phyloP scores from a whole-genome alignment of 1,284 basidiomycete genomes.

The Caloboletus firmus region DNA sequence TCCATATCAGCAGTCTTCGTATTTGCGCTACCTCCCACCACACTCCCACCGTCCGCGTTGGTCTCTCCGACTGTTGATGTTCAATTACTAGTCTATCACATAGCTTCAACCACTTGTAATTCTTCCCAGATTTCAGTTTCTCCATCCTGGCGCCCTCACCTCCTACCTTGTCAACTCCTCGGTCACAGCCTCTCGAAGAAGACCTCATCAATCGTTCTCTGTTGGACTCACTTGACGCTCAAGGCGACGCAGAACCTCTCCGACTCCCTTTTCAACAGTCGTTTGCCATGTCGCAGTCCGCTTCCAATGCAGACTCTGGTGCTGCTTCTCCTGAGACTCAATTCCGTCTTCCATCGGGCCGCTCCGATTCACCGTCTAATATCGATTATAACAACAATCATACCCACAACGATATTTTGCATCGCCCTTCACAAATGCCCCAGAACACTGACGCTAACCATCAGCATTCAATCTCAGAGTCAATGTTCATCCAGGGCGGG shows the following conservation, averaged over 20 bases:
- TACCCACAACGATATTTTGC: conserved; percentile 38
- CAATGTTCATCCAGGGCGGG: conserved; percentile 30
- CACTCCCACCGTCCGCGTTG: conserved; percentile 20
- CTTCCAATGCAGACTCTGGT: conserved; percentile 53
- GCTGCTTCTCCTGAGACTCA: conserved; percentile 53
- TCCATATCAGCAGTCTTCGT: conserved; percentile 37
- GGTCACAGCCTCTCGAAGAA: conserved; percentile 60
- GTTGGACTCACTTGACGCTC: conserved; percentile 74
- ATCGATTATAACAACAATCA: conserved; percentile 34
- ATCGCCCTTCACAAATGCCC: conserved; percentile 37
- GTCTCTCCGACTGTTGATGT: conserved; percentile 39
- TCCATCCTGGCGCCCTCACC: conserved; percentile 66
- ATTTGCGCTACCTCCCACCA: conserved; percentile 31
- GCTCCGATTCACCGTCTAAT: conserved; percentile 51
- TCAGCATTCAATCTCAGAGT: conserved; percentile 37
- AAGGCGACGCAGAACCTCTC: conserved; percentile 72
- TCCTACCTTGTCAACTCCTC: conserved; percentile 54
- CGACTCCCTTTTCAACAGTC: conserved; percentile 34
- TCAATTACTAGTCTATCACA: conserved; percentile 35
- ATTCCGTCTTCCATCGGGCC: conserved; percentile 48
- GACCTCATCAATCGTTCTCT: conserved; percentile 81
- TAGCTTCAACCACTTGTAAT: conserved; percentile 34
- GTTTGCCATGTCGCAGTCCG: conserved; percentile 31
- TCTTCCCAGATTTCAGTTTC: conserved; percentile 34
- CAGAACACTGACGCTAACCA: conserved; percentile 35